Evolutionary conservation across 2,329 filamentous ascomycete genomes (phyloP).

Genomic region (Onygenales sp.): DNA sequence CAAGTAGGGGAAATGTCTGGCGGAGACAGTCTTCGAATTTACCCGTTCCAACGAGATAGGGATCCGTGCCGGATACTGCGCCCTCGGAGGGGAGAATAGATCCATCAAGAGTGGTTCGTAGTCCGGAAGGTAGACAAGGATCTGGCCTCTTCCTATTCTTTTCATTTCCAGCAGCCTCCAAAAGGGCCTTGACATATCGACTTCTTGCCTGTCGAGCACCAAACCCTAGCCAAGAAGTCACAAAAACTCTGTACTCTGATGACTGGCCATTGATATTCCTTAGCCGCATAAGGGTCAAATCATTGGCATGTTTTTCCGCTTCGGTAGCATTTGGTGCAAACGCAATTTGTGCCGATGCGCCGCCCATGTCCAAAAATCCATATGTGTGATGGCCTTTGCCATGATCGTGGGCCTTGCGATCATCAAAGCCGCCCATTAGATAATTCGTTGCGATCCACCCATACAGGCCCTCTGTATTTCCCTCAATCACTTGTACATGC

Average conservation of each 20-base stretch:
- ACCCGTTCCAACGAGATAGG: conserved; percentile 71
- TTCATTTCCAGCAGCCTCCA: conserved; percentile 53
- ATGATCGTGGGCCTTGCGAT: conserved; percentile 62
- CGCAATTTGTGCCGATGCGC: conserved; percentile 93
- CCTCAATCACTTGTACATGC: conserved; percentile 89
- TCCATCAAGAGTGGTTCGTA: conserved; percentile 67
- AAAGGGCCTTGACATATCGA: conserved; percentile 70
- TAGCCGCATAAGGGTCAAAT: conserved; percentile 77
- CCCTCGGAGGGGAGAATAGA: conserved; percentile 39
- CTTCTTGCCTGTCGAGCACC: conserved; percentile 89
- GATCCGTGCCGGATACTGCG: conserved; percentile 29
- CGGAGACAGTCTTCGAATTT: conserved; percentile 76
- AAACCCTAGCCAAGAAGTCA: conserved; percentile 93
- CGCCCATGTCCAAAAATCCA: conserved; percentile 96
- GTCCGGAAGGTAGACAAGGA: conserved; percentile 74
- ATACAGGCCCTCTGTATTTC: conserved; percentile 91
- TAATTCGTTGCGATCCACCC: conserved; percentile 98
- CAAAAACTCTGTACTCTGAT: conserved; percentile 81
- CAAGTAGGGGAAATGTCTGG: conserved; percentile 73
- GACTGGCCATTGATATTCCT: conserved; percentile 70
- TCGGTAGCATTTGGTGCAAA: conserved; percentile 93
- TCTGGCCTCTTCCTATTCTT: conserved; percentile 65
- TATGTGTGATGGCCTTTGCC: conserved; percentile 89
- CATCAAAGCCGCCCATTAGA: conserved; percentile 80
- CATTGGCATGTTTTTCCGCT: conserved; percentile 76